Base-by-base conservation (phyloP, 345 rosid genomes). In the Zanthoxylum bungeanum region DNA sequence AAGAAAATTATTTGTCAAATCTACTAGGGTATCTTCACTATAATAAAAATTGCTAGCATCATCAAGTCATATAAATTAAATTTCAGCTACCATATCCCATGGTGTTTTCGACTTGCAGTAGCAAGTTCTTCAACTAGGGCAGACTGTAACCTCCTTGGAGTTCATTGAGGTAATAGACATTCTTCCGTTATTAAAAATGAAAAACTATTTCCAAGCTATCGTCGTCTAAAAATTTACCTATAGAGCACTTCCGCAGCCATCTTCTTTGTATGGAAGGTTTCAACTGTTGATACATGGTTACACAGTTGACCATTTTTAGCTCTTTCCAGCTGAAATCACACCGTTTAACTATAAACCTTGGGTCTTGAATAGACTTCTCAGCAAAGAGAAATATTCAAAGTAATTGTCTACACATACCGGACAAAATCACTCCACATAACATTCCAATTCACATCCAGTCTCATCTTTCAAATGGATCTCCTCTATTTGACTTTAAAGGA, bases 391-490 rank as follows among this genome's bases (percentile, higher is more conserved):
- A 30, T 57, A 42, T 49, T 31, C 56, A 24, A 27, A 27, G 70
- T 39, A 66, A 70, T 62, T 10, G 40, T 65, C 63, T 50, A 66
- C 33, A 42, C 46, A 53, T 60, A 62, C 66, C 60, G 52, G 52
- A 19, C 66, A 30, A 33, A 17, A 44, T 55, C 60, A 33, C 34
- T 63, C 53, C 63, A 65, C 1, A 73, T 36, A 36, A 25, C 28
- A 40, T 60, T 1, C 42, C 25, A 33, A 7, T 61, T 65, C 44
- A 66, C 73, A 21, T 50, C 60, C 30, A 63, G 49, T 56, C 72
- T 77, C 79, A 85, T 73, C 90, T 80, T 78, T 85, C 93, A 12
- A 89, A 81, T 33, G 86, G 91, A 62, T 84, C 84, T 72, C 83
- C 89, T 40, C 71, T 78, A 28, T 74, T 84, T 17, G 70, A 63